Evolutionary conservation across 2,329 filamentous ascomycete species (phyloP).

Genomic region (Penicillium sp.): DNA sequence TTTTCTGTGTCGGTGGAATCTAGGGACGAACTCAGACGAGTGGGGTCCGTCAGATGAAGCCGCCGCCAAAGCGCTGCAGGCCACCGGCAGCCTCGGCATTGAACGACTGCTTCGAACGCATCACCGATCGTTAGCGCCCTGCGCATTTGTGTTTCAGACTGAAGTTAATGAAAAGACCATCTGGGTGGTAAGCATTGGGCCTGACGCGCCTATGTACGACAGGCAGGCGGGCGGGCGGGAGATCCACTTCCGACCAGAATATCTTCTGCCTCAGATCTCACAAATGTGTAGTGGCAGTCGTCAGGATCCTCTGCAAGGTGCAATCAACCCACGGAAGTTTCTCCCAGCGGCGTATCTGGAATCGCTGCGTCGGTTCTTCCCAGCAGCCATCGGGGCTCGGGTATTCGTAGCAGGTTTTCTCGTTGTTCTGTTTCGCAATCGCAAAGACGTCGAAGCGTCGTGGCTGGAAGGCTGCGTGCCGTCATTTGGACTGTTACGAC

Average conservation of each 20-base stretch:
- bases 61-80: constrained; percentile 5
- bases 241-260: constrained; percentile 16
- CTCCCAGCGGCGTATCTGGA: constrained; percentile 9
- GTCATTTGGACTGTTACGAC: constrained; percentile 13
- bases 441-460: constrained; percentile 12
- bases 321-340: constrained; percentile 14
- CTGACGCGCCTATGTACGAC: constrained; percentile 9
- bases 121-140: constrained; percentile 11
- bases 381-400: constrained; percentile 13
- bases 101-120: constrained; percentile 10
- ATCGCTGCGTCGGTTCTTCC: constrained; percentile 13
- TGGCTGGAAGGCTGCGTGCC: constrained; percentile 16
- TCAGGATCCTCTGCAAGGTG: constrained; percentile 7
- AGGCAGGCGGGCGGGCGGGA: constrained; percentile 16
- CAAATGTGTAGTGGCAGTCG: constrained; percentile 8
- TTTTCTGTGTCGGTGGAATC: neutral
- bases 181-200: constrained; percentile 10
- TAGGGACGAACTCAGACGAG: constrained; percentile 11
- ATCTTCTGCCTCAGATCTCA: constrained; percentile 9
- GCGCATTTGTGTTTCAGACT: constrained; percentile 12
- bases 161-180: constrained; percentile 10
- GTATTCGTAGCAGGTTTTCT: constrained; percentile 18
- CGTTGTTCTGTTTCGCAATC: constrained; percentile 12
- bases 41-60: constrained; percentile 11
- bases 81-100: constrained; percentile 1